A percentile compares a stretch with the other conserved stretches of the same genome.
These are phyloP conservation scores for Phenoliferia sp. DNA, from an alignment of 1,284 basidiomycete species.

Conservation along the genomic window DNA sequence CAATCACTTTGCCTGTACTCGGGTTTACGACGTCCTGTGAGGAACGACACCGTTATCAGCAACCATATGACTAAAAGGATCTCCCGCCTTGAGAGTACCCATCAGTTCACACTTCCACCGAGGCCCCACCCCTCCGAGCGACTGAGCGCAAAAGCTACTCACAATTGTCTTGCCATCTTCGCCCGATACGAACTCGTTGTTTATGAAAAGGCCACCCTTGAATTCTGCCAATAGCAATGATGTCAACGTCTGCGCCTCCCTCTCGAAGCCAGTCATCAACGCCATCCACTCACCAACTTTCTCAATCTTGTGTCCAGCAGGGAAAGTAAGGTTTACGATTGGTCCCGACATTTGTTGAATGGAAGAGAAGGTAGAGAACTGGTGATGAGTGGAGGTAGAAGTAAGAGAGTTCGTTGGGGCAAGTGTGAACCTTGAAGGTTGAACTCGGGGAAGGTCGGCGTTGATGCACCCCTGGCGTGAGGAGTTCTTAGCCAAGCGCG, in stretches of 20 bases:
- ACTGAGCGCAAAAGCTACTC: conserved; percentile 58
- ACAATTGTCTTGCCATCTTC: conserved; percentile 57
- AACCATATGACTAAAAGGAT: too few relatives aligned
- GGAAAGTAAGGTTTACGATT: conserved; percentile 39
- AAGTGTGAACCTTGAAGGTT: too few relatives aligned
- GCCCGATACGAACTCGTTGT: conserved; percentile 72
- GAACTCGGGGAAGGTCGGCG: too few relatives aligned
- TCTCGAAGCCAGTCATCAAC: too few relatives aligned
- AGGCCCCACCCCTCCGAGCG: too few relatives aligned
- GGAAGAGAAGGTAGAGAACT: too few relatives aligned
- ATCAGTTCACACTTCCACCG: too few relatives aligned
- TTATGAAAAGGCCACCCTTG: conserved; percentile 64
- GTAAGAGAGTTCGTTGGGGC: too few relatives aligned
- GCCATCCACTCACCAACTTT: background rate
- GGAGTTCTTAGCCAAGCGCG: too few relatives aligned
- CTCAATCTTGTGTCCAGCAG: conserved; percentile 33
- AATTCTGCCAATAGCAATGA: background rate
- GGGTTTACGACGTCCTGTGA: conserved; percentile 70
- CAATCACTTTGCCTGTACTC: conserved; percentile 65
- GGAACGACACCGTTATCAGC: background rate
- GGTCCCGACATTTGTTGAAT: conserved; percentile 33
- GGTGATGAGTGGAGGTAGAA: too few relatives aligned
- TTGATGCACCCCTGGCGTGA: too few relatives aligned
- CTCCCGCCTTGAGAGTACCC: too few relatives aligned
- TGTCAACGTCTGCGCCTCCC: background rate